phyloP scores from a whole-genome alignment of 2,329 filamentous ascomycete genomes.

The Alternaria brassicae region DNA sequence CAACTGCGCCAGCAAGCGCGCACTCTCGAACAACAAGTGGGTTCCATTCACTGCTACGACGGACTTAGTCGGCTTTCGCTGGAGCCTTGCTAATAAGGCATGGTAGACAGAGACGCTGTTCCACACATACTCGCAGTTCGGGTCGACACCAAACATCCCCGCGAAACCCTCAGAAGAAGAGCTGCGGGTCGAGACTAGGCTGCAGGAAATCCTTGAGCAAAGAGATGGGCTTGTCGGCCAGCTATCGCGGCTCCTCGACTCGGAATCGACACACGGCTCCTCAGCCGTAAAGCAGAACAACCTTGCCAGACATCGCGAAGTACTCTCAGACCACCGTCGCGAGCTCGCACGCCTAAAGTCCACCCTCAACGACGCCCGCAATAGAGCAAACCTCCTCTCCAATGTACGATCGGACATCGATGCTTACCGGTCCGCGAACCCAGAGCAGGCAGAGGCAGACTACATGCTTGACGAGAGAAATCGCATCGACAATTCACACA shows the following conservation, averaged over 20 bases:
- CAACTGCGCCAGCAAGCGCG: slow-evolving; percentile 93
- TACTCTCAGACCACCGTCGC: slow-evolving; percentile 83
- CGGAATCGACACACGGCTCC: slow-evolving; percentile 82
- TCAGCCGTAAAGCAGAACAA: slow-evolving; percentile 98
- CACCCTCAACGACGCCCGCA: slow-evolving; percentile 77
- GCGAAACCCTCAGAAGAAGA: slow-evolving; percentile 87
- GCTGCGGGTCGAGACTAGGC: slow-evolving; percentile 75
- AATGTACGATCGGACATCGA: slow-evolving; percentile 93
- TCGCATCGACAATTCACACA: slow-evolving; percentile 87
- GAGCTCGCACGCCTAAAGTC: slow-evolving; percentile 79
- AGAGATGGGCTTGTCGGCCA: slow-evolving; percentile 82
- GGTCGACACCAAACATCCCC: slow-evolving; percentile 78
- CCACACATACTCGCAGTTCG: slow-evolving; percentile 89
- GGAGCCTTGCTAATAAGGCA: slow-evolving; percentile 33
- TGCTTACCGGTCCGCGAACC: slow-evolving; percentile 83
- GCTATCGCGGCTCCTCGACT: slow-evolving; percentile 88
- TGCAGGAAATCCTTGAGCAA: slow-evolving; percentile 88
- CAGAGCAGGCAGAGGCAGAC: slow-evolving; percentile 84
- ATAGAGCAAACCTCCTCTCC: slow-evolving; percentile 86
- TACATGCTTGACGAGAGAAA: slow-evolving; percentile 94
- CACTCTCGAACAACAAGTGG: slow-evolving; percentile 86
- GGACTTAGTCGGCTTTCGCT: slow-evolving; percentile 22
- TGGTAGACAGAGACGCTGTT: slow-evolving; percentile 81
- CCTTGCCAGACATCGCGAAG: slow-evolving; percentile 86
- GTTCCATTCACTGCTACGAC: slow-evolving; percentile 20